Conservation (phyloP, 371 early-diverging fungal genomes). For the Saksenaea oblongispora region DNA sequence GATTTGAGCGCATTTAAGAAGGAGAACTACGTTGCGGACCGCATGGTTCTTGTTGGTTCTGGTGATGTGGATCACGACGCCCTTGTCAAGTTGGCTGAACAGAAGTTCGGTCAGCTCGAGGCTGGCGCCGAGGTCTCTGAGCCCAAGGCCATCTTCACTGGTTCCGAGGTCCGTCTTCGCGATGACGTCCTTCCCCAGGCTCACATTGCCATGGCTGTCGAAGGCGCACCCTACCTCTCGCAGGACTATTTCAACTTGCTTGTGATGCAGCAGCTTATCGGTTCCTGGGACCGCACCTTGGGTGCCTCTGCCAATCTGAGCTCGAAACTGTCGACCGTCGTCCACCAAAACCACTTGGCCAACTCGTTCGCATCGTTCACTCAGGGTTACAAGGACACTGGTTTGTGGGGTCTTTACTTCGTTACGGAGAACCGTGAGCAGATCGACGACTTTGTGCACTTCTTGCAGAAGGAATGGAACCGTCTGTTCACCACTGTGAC, state of each 20-base stretch:
- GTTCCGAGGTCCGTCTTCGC: conserved; percentile 89
- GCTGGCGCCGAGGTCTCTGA: conserved; percentile 35
- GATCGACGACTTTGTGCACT: conserved; percentile 85
- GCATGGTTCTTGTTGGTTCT: conserved; percentile 89
- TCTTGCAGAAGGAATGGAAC: conserved; percentile 88
- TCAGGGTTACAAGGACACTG: conserved; percentile 93
- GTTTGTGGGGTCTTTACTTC: conserved; percentile 91
- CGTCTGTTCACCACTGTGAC: conserved; percentile 81
- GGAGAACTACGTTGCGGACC: conserved; percentile 86
- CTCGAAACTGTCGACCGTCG: conserved; percentile 80
- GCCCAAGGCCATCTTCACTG: conserved; percentile 72
- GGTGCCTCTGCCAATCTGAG: conserved; percentile 80
- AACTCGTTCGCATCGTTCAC: conserved; percentile 95
- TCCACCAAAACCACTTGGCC: conserved; percentile 80
- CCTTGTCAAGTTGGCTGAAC: conserved; percentile 85
- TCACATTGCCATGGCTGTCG: conserved; percentile 92
- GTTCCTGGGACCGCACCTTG: conserved; percentile 89
- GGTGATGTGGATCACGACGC: conserved; percentile 92
- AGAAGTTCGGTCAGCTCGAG: conserved; percentile 73
- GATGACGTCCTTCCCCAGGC: conserved; percentile 89
- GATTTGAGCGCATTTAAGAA: conserved; percentile 82
- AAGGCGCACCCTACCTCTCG: conserved; percentile 86
- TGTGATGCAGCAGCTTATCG: conserved; percentile 86
- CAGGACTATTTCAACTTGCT: conserved; percentile 92
- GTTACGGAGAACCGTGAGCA: conserved; percentile 73